Base-by-base conservation (phyloP, 768 basidiomycete species). In the Pleurotus eryngii region DNA sequence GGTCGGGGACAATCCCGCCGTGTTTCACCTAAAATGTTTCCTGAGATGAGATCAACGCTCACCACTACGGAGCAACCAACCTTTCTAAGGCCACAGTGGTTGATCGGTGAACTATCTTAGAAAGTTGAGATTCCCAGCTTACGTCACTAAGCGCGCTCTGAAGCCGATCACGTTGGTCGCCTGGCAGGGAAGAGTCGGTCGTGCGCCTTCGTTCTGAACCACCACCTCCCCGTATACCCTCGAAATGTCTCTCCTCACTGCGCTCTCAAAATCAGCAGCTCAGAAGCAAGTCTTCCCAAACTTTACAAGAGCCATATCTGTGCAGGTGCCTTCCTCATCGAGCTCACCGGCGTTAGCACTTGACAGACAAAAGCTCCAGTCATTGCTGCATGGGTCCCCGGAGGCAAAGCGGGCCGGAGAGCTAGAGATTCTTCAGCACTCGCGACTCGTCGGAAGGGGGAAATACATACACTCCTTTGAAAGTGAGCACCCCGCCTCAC, bases 381-480 rank as follows among this genome's bases (percentile, higher is more conserved):
- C 89, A 17, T 69, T 99, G 56, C 76, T 99, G 57, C 95, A 98
- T 71, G 97, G 97, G n/a, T 95, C 92, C 27, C 86, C 86, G 46
- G 87, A 94, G 66, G 95, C 95, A 46, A 89, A 91, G 73, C 79
- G 81, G 65, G 91, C 86, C 45, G 90, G 93, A 40, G 90, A 91
- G 49, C 72, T 84, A 38, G 87, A 89, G 57, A 74, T 81, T 46
- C 82, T 83, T 57, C 91, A 95, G 66, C 95, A 98, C 69, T 95
- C 92, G 2, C 81, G 85, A 64, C 73, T 95, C 6, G 89, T 99
- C 40, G 96, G 92, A 35, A 78, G 96, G 58, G 93, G 95, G 46
- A 98, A 98, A 79, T 95, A 95, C 68, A 81, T 95, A 35, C 94
- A 96, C 70, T 90, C 87, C 11, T 86, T 96, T 63, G 91, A 94